Base-by-base conservation (phyloP, 768 basidiomycete genomes). In the Boletus rex-veris region DNA sequence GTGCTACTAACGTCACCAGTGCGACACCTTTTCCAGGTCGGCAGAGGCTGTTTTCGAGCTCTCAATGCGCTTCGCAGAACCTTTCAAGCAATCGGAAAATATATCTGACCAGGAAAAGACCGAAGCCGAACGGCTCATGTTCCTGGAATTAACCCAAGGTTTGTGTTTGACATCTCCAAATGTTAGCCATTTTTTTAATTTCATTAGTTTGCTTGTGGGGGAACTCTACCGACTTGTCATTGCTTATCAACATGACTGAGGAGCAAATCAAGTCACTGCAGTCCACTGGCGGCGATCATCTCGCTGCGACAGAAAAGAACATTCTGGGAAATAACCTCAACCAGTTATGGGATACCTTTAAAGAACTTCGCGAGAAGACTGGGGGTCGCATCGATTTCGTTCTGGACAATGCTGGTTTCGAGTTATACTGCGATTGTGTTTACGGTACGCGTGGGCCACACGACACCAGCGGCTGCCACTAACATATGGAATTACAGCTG, bases 181-280 rank as follows among this genome's bases (percentile, higher is more conserved):
- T 28, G 19, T 39, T n/a, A 4, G 33, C 52, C 7, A 50, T 35
- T 7, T 59, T 38, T 5, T 2, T 10, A 48, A 14, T 33, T 50
- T 51, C 43, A 33, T n/a, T 45, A 91, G 92, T 97, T 48, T 96
- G 93, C 67, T 79, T 96, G 12, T 97, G 94, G 94, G 95, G 95
- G 15, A 97, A 98, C 73, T 93, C 94, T 9, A 98, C 95, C 46
- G 95, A 97, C 71, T 77, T 97, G 46, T 96, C 93, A 3, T 80
- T 98, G 36, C 78, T 97, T 54, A 98, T 97, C 71, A 92, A 98
- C 73, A 96, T 97, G 94, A 90, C 90, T 7, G 95, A 98, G 72
- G 94, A 97, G 30, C 94, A 97, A 70, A 97, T 98, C 74, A 94
- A 93, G 69, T 82, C 87, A 43, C 79, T 97, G n/a, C 95, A 98